A percentile compares a stretch with the other conserved stretches of the same genome.
Evolutionary conservation across 345 rosid species (phyloP).

Genomic region (Conringia planisiliqua): DNA sequence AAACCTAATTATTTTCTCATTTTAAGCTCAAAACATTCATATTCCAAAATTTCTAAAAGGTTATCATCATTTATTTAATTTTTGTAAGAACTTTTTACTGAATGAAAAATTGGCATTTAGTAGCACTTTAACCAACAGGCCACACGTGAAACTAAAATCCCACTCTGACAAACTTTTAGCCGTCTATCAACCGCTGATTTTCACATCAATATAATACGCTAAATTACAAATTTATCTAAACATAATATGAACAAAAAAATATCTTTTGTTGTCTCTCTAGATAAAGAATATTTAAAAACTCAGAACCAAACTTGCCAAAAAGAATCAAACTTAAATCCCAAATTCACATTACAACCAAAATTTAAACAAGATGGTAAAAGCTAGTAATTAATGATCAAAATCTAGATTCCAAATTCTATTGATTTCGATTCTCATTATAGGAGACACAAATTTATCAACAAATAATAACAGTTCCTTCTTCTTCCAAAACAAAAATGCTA

Average conservation of each 20-base stretch:
- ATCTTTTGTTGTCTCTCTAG: not conserved
- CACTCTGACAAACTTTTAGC: not conserved
- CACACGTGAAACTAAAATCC: slow-evolving; percentile 30
- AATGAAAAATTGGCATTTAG: slow-evolving; percentile 12
- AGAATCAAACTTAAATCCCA: not conserved
- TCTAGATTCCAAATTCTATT: not conserved
- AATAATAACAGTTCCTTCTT: not conserved
- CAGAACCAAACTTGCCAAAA: not conserved
- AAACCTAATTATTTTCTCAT: too few species aligned
- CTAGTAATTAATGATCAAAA: not conserved
- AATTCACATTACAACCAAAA: not conserved
- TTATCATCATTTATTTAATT: not conserved
- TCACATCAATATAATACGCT: not conserved
- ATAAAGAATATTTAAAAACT: not conserved
- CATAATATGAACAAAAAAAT: not conserved
- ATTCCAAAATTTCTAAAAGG: not conserved
- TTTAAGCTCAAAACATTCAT: too few species aligned
- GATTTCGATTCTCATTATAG: not conserved
- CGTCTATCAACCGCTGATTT: not conserved
- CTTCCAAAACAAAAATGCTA: not conserved
- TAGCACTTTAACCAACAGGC: slow-evolving; percentile 22
- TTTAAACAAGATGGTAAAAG: not conserved
- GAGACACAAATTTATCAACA: not conserved
- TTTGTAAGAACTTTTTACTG: not conserved
- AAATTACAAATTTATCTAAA: not conserved